Base-by-base conservation (phyloP, 2,329 filamentous ascomycete species). In the Ophiostoma pallidulum region DNA sequence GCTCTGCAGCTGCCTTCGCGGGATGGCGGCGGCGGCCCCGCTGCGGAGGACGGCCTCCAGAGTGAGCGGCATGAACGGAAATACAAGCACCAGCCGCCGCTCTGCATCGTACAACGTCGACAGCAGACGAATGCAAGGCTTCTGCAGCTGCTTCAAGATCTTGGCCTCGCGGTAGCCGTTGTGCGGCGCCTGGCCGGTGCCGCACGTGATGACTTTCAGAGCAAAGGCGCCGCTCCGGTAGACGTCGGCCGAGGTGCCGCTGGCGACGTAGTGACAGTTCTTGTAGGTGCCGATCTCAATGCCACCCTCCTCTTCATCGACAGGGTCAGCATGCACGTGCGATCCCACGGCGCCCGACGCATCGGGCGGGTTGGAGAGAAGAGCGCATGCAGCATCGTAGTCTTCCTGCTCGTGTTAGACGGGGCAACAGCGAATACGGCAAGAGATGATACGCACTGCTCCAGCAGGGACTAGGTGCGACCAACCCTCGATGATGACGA, bases 131-230 rank as follows among this genome's bases (percentile, higher is more conserved):
- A 97, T 75, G 48, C 73, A 65, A 3, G 75, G 69, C 36, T 72
- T 73, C 22, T 70, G 71, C 14, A 86, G 70, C 10, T 70, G 64
- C 24, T 64, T 63, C 3, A 98, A 72, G 40, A 97, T 82, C 54
- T 82, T 80, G 45, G 82, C 81, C 68, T 98, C 92, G 37, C 86
- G 80, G 40, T 74, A 69, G 1, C 88, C 84, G 60, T 94, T 82
- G 64, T 98, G 92, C 9, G 92, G 92, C 50, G 85, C 80, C 32
- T 81, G 74, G 66, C 84, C 80, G 46, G 75, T 71, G 32, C 81
- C 81, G 28, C 86, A 82, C 24, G 79, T 80, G 31, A 92, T 94
- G 50, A 96, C 80, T 62, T 98, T 98, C 41, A 98, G 70, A 2
- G 91, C 92, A 16, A 70, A 67, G 5, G 66, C 57, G 19, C 62